These are phyloP conservation scores for Fusarium sp. DNA, from an alignment of 2,329 filamentous ascomycete species.

Conservation along the genomic window DNA sequence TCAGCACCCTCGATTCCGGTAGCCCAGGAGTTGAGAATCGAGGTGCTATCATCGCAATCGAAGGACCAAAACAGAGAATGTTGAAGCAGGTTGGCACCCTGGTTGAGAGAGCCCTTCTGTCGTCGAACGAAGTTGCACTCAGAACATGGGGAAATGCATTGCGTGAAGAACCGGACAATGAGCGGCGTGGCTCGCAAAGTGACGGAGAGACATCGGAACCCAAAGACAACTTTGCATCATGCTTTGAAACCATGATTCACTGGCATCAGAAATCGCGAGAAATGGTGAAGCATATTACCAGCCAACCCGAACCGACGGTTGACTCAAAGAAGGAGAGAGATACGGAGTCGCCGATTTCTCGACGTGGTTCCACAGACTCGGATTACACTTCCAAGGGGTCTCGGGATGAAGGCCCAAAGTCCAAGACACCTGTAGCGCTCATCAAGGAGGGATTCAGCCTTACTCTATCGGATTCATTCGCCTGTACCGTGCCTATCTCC, in stretches of 20 bases:
- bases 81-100: conserved; percentile 72
- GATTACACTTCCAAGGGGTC: conserved; percentile 10
- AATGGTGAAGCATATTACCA: conserved; percentile 70
- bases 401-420: conserved; percentile 24
- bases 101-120: conserved; percentile 74
- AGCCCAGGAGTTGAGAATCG: conserved; percentile 62
- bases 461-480: conserved; percentile 81
- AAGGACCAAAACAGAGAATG: conserved; percentile 75
- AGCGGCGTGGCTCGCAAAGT: conserved; percentile 22
- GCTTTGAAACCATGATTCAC: conserved; percentile 75
- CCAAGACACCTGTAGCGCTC: conserved; percentile 77
- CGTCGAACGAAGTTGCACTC: conserved; percentile 59
- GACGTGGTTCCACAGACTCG: conserved; percentile 29
- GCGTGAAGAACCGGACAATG: conserved; percentile 26
- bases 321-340: conserved; percentile 25
- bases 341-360: conserved; percentile 18
- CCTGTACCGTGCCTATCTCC: conserved; percentile 79
- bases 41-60: conserved; percentile 87
- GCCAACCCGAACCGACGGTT: conserved; percentile 19
- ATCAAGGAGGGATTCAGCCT: conserved; percentile 86
- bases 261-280: conserved; percentile 85
- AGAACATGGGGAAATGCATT: conserved; percentile 61
- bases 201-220: conserved; percentile 34
- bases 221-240: conserved; percentile 67
- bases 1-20: conserved; percentile 59